Evolutionary conservation across 2,329 filamentous ascomycete species (phyloP).

Genomic region (Cyclaneusma minus): DNA sequence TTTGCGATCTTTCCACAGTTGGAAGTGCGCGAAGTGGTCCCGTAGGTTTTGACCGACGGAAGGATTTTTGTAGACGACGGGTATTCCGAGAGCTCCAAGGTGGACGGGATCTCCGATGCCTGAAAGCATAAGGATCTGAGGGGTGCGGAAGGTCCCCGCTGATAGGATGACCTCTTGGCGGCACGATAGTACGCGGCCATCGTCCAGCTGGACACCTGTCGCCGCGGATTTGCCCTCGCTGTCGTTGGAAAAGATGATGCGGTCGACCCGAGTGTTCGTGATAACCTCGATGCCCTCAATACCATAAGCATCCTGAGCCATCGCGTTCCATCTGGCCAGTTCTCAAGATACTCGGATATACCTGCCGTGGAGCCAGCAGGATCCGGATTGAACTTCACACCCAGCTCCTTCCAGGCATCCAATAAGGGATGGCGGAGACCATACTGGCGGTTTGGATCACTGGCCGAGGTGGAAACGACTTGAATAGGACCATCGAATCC

Average conservation of each 20-base stretch:
- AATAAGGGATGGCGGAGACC: conserved; percentile 21
- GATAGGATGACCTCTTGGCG: conserved; percentile 16
- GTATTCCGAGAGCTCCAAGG: conserved; percentile 9
- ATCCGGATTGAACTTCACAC: conserved; percentile 13
- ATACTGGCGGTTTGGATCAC: conserved; percentile 20
- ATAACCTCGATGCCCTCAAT: conserved; percentile 12
- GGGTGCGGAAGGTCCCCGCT: conserved; percentile 13
- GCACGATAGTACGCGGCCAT: too few relatives aligned
- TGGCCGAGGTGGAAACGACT: conserved; percentile 14
- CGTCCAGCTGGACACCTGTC: conserved; percentile 13
- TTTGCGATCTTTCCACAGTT: too few relatives aligned
- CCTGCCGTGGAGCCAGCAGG: conserved; percentile 15
- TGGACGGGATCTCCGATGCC: conserved; percentile 13
- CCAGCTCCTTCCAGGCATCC: conserved; percentile 22
- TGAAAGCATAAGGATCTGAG: conserved; percentile 19
- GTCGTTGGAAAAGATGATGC: conserved; percentile 10
- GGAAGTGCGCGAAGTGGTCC: too few relatives aligned
- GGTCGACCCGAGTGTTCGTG: conserved; percentile 11
- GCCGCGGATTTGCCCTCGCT: conserved; percentile 8
- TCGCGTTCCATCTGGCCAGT: conserved; percentile 14
- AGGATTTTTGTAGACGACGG: conserved; percentile 7
- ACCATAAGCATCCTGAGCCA: conserved; percentile 14
- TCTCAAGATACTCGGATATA: conserved; percentile 16
- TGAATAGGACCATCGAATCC: conserved; percentile 17
- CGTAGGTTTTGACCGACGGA: conserved; percentile 14